Evolutionary conservation across 352 stramenopile species (phyloP), one percentile per base, ranked within the genome.

Genomic region (Pythium utonaiense): DNA sequence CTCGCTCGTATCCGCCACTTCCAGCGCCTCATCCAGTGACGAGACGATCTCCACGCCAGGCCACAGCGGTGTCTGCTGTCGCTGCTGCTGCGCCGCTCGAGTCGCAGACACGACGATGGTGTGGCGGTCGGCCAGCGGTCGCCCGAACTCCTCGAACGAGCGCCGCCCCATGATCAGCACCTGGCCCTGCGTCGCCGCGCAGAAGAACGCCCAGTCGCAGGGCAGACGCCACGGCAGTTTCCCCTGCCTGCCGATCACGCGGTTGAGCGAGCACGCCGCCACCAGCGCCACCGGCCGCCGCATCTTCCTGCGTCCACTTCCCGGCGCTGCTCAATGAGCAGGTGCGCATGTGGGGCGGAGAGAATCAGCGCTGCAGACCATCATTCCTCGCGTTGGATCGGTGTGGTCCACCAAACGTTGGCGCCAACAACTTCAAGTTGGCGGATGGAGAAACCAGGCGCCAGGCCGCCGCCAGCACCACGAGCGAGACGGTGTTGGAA

Each of bases 131-230:
- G 72, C 69, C 28, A 87, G 60, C 3, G 78, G 74, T 24, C 55
- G 54, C 17, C 67, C 59, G 57, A 85, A 86, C 16, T 28, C 57
- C 27, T 67, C 45, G 31, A 67, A 62, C 45, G 78, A 92, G 41
- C 64, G 62, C 22, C 80, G 77, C 16, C 83, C 83, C 27, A 91
- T 71, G 30, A 92, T 63, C 47, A 89, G 68, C 67, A 88, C 78
- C 47, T 90, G 78, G 13, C 62, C 54, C 14, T 57, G 66, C 33
- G 78, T 88, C 4, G 66, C 60, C 8, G 77, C 80, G 44, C 65
- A 71, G 66, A 92, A 92, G 65, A 84, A 93, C 12, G 77, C 53
- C 83, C 83, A 93, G 57, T 93, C 83, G 2, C 66, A 68, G 13
- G 83, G 77, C 17, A 93, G 48, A 16, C 59, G 55, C 83, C 83